Percentiles rank a stretch among this genome's conserved stretches.
Conservation (phyloP, 352 stramenopile genomes). For the Elongisporangium prolatum region DNA sequence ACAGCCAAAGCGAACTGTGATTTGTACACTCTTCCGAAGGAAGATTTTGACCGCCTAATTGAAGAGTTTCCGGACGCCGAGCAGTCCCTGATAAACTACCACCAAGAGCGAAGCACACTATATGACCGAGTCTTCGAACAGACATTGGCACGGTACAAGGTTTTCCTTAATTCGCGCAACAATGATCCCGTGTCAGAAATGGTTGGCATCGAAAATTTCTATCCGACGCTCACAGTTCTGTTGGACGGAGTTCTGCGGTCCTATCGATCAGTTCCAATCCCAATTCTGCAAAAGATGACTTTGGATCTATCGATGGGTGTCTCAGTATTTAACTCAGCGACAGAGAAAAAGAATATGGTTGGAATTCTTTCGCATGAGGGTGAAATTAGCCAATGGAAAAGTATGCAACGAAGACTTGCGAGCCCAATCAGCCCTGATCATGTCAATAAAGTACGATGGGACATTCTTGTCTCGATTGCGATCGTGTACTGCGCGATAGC, state of each 20-base stretch:
- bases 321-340: conserved; percentile 69
- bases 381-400: conserved; percentile 13
- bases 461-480: conserved; percentile 31
- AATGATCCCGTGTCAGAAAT: conserved; percentile 53
- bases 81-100: conserved; percentile 47
- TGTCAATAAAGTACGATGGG: conserved; percentile 45
- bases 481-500: conserved; percentile 51
- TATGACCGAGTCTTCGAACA: conserved; percentile 72
- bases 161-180: conserved; percentile 51
- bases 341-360: conserved; percentile 69
- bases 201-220: conserved; percentile 59
- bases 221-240: conserved; percentile 59
- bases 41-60: conserved; percentile 77
- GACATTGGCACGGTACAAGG: conserved; percentile 56
- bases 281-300: conserved; percentile 53
- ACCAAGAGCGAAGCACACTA: conserved; percentile 49
- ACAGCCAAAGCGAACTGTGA: conserved; percentile 66
- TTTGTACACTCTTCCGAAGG: conserved; percentile 72
- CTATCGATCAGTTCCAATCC: conserved; percentile 56
- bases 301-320: conserved; percentile 73
- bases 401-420: conserved; percentile 20
- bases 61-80: conserved; percentile 78
- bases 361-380: conserved; percentile 39
- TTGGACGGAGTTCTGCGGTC: conserved; percentile 54
- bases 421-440: conserved; percentile 45